Evolutionary conservation across 1,284 basidiomycete genomes (phyloP), one percentile per base, ranked within the genome.

Genomic region (Ustilago xerochloae): DNA sequence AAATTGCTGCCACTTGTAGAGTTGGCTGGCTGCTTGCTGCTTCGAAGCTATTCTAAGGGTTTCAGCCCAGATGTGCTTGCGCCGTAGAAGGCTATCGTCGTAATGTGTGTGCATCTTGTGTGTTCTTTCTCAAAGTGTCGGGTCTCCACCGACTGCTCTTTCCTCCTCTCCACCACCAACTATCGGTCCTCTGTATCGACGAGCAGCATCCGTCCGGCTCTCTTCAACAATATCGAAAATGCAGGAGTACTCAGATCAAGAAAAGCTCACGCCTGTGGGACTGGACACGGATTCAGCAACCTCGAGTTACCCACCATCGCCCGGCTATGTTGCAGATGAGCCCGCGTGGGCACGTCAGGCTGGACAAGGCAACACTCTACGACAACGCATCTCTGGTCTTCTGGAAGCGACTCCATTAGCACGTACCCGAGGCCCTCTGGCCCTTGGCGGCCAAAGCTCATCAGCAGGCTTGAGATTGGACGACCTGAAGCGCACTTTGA

Each of bases 221-320:
- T n/a, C n/a, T n/a, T n/a, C n/a, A n/a, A n/a, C n/a, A n/a, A 4
- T 20, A 39, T 39, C 38, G 15, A 39, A 6, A 39, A 39, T 39
- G 38, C n/a, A n/a, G 46, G 26, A 28, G n/a, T 26, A 48, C 13
- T 30, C 46, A 33, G 28, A 59, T 13, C n/a, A n/a, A n/a, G 20
- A 48, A 33, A 29, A 47, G 18, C 7, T 3, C 29, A 22, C 33
- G 6, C 5, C n/a, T n/a, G n/a, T 50, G 10, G 33, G 38, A 22
- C 32, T 20, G 36, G 29, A 18, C 8, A 6, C 61, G 7, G 35
- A 30, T 7, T 45, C 48, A 7, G 39, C 53, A 12, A 32, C 47
- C 9, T 50, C 61, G 16, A 63, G 53, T 39, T 63, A 63, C 26
- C 61, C 61, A 24, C 61, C 59, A 6, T 61, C 59, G 16, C 59